Evolutionary conservation across 345 rosid genomes (phyloP).

Genomic region (Eucalyptus sp.): DNA sequence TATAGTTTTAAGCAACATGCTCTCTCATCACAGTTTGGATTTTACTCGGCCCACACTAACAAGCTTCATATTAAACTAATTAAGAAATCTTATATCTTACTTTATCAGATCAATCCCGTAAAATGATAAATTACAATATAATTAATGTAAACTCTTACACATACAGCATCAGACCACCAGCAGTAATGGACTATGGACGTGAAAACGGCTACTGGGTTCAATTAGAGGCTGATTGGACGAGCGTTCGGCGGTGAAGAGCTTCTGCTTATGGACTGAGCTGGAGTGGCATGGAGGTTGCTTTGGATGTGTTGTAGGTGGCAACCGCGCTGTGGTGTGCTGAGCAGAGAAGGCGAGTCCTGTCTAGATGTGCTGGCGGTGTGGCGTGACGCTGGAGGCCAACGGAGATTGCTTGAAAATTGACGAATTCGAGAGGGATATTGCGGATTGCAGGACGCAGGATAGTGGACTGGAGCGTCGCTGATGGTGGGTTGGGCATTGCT

Average conservation of each 20-base stretch:
- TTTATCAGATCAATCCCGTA: too few species aligned
- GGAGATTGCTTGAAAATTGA: not conserved
- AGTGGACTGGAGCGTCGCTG: too few species aligned
- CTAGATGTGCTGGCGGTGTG: not conserved
- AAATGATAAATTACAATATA: too few species aligned
- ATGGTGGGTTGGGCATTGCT: too few species aligned
- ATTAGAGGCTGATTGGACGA: not conserved
- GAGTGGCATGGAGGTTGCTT: not conserved
- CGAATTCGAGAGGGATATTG: not conserved
- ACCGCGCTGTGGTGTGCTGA: not conserved
- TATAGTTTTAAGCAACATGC: too few species aligned
- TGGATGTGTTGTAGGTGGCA: not conserved
- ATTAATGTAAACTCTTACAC: too few species aligned
- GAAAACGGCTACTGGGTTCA: not conserved
- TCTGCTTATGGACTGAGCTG: not conserved
- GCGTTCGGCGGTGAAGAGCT: not conserved
- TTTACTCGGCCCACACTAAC: fast-evolving
- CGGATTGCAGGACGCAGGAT: not conserved
- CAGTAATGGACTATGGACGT: not conserved
- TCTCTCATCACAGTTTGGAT: too few species aligned
- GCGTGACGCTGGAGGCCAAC: not conserved
- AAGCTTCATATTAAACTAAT: too few species aligned
- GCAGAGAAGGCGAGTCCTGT: not conserved
- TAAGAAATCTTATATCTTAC: too few species aligned
- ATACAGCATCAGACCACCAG: not conserved